These are phyloP conservation scores for Mitragyna speciosa DNA, from an alignment of 257 asterid genomes.

Conservation along the genomic window DNA sequence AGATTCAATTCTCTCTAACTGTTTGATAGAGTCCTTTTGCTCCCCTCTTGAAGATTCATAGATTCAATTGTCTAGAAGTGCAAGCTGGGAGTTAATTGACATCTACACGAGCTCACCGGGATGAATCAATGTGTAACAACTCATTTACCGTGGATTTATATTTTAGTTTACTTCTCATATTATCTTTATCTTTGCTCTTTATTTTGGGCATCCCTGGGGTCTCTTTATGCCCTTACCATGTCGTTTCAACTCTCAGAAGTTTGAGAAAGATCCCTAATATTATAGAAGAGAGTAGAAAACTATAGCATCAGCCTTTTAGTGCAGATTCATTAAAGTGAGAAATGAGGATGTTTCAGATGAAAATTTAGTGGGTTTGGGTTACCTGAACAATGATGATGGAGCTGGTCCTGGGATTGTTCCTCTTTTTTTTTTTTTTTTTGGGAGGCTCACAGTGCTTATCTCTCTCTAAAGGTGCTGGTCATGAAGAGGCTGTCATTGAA, in stretches of 20 bases:
- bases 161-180: background rate
- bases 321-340: background rate
- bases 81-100: too few species aligned
- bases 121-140: too few species aligned
- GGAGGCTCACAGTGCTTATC: too few species aligned
- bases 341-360: background rate
- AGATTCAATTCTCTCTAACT: too few species aligned
- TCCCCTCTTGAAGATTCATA: too few species aligned
- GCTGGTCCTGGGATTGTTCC: background rate
- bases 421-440: too few species aligned
- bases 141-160: too few species aligned
- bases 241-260: background rate
- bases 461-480: too few species aligned
- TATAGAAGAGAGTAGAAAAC: background rate
- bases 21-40: too few species aligned
- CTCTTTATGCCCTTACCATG: background rate
- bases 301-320: background rate
- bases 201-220: background rate
- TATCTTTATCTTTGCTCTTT: background rate
- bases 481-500: background rate
- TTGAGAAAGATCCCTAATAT: background rate
- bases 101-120: too few species aligned
- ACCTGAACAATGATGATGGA: background rate
- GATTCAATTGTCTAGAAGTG: too few species aligned
- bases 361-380: background rate